Conservation (phyloP, 495 filamentous ascomycete genomes). For the Hyphodiscus hymeniophilus region DNA sequence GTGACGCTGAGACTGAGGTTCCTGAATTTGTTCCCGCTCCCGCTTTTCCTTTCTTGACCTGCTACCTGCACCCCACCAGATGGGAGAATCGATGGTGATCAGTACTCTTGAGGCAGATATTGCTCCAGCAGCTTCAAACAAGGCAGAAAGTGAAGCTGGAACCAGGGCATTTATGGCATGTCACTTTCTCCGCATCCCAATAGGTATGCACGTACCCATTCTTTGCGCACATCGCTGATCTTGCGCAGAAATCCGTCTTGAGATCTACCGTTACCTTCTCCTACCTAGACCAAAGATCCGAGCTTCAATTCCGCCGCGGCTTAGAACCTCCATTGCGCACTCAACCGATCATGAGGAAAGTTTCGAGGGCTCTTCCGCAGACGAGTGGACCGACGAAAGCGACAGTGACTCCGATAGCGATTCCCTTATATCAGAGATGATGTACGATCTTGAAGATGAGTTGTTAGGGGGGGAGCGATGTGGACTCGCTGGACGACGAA, state of each 20-base stretch:
- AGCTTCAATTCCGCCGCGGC: neutral
- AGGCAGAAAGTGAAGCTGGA: too few species aligned
- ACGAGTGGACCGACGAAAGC: neutral
- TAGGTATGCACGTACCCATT: neutral
- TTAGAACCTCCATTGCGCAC: neutral
- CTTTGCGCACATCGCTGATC: neutral
- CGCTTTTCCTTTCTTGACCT: too few species aligned
- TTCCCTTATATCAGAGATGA: too few species aligned
- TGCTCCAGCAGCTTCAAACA: too few species aligned
- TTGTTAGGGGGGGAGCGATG: neutral
- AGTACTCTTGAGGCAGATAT: too few species aligned
- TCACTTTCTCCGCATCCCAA: neutral
- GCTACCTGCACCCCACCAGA: too few species aligned
- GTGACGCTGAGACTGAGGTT: too few species aligned
- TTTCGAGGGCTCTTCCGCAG: neutral
- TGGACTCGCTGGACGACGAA: neutral
- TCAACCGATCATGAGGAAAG: neutral
- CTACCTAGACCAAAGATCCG: neutral
- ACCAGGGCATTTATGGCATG: neutral
- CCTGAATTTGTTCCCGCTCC: too few species aligned
- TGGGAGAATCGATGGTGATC: too few species aligned
- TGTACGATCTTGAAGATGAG: neutral
- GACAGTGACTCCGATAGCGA: neutral
- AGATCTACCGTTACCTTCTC: constrained; percentile 1
- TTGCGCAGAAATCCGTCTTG: constrained; percentile 2